phyloP scores from a whole-genome alignment of 2,329 filamentous ascomycete genomes.

The Talaromyces amestolkiae region DNA sequence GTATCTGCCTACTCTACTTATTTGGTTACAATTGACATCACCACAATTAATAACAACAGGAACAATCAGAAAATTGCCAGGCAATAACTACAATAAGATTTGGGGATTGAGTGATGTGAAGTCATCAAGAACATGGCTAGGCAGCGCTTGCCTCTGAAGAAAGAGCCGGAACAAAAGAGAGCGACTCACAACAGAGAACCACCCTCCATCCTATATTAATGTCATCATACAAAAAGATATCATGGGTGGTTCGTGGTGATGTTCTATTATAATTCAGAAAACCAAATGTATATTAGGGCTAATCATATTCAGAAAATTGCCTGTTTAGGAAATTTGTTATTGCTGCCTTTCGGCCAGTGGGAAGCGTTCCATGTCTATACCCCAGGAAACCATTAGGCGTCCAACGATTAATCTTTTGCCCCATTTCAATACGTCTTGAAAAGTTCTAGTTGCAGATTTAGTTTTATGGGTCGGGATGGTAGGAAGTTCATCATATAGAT shows the following conservation, averaged over 20 bases:
- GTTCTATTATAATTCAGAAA: accelerated
- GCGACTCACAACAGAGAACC: not conserved
- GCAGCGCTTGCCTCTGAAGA: not conserved
- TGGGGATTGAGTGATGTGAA: not conserved
- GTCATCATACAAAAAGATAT: not conserved
- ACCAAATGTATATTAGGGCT: not conserved
- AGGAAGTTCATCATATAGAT: not conserved
- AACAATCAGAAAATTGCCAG: not conserved
- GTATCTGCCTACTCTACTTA: not conserved
- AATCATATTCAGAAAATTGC: not conserved
- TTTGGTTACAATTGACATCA: not conserved
- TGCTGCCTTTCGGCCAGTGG: not conserved
- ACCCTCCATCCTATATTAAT: not conserved
- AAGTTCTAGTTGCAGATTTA: not conserved
- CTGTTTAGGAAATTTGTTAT: not conserved
- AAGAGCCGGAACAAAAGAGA: not conserved
- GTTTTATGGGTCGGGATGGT: not conserved
- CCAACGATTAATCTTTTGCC: not conserved
- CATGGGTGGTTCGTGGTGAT: not conserved
- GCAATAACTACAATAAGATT: not conserved
- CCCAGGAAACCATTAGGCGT: not conserved
- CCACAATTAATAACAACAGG: not conserved
- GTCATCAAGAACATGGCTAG: not conserved
- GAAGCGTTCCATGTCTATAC: not conserved
- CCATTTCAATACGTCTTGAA: not conserved